Conservation (phyloP, 805 yeast genomes). For the Helenozyma baotianmanensis region DNA sequence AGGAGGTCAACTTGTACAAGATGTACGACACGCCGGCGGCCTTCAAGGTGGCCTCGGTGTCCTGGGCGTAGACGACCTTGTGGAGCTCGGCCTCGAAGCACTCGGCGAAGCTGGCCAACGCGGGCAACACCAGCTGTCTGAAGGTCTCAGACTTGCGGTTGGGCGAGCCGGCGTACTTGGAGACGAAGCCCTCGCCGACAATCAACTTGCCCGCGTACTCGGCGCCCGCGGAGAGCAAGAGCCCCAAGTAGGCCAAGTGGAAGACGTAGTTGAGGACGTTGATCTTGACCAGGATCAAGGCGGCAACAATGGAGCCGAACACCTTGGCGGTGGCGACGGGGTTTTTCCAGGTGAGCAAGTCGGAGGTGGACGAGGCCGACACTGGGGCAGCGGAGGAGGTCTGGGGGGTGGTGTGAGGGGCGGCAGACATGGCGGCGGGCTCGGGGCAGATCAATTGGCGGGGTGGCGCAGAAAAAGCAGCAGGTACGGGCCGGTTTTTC, state of each 20-base stretch:
- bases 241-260: constrained; percentile 54
- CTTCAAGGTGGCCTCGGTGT: constrained; percentile 68
- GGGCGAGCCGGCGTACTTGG: constrained; percentile 65
- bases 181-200: constrained; percentile 77
- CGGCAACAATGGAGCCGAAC: constrained; percentile 57
- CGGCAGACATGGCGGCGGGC: no score
- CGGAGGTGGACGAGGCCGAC: constrained; percentile 12
- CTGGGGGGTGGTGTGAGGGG: no score
- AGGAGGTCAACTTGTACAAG: constrained; percentile 66
- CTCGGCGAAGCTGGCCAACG: constrained; percentile 42
- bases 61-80: constrained; percentile 60
- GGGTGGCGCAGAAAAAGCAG: no score
- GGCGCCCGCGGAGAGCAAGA: constrained; percentile 62
- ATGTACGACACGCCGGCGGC: constrained; percentile 65
- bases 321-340: constrained; percentile 76
- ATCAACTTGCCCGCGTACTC: constrained; percentile 72
- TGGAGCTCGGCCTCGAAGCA: constrained; percentile 50
- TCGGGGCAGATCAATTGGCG: no score
- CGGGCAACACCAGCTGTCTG: constrained; percentile 38
- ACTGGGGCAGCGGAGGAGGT: no score
- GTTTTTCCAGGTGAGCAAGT: constrained; percentile 66
- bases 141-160: constrained; percentile 31
- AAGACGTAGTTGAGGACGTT: constrained; percentile 59
- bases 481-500: no score
- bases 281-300: constrained; percentile 57